These are phyloP conservation scores for Citrus hindsii DNA, from an alignment of 345 rosid genomes.

Conservation along the genomic window DNA sequence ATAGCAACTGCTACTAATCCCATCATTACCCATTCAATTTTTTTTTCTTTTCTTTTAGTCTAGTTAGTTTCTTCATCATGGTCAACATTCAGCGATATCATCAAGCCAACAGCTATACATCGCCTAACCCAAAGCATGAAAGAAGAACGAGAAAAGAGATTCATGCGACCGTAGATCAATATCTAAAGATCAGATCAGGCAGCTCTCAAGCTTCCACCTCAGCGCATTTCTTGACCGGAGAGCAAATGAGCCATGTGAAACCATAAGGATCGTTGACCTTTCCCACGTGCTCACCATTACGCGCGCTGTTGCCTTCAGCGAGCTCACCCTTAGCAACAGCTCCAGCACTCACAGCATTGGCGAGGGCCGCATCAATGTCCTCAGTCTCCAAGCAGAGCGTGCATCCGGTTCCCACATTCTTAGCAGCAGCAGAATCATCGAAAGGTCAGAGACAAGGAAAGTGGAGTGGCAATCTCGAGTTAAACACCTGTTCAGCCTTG, in stretches of 20 bases:
- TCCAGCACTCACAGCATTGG: slow-evolving; percentile 64
- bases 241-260: slow-evolving; percentile 55
- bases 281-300: slow-evolving; percentile 47
- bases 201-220: slow-evolving; percentile 44
- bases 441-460: slow-evolving; percentile 50
- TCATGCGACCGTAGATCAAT: background rate
- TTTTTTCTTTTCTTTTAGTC: too few species aligned
- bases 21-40: too few species aligned
- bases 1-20: too few species aligned
- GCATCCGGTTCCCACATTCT: slow-evolving; percentile 21
- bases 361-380: slow-evolving; percentile 56
- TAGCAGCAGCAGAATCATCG: slow-evolving; percentile 37
- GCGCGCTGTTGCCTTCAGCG: slow-evolving; percentile 39
- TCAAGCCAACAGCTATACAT: too few species aligned
- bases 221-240: slow-evolving; percentile 34
- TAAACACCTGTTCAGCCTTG: slow-evolving; percentile 81
- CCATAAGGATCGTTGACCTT: slow-evolving; percentile 85
- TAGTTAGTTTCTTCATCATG: too few species aligned
- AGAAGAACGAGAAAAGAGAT: background rate
- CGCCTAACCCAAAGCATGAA: background rate
- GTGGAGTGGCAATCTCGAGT: slow-evolving; percentile 54
- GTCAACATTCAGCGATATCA: too few species aligned
- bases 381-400: slow-evolving; percentile 56
- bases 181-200: slow-evolving; percentile 22
- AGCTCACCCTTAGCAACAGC: slow-evolving; percentile 55